These are phyloP conservation scores for Stephanodiscus triporus DNA, from an alignment of 108 stramenopile genomes.

Conservation along the genomic window DNA sequence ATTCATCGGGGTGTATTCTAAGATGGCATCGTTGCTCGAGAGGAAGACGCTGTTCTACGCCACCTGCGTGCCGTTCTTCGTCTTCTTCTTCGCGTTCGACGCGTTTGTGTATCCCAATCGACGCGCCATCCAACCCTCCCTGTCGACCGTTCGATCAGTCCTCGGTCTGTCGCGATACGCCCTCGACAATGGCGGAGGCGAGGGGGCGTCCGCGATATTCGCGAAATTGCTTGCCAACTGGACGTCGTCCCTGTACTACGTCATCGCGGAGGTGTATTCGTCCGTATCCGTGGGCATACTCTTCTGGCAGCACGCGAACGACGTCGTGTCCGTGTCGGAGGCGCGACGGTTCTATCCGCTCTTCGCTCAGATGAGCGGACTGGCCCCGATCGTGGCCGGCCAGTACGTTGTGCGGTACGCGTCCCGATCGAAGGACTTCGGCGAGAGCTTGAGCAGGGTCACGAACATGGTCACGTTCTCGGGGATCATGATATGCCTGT, in stretches of 20 bases:
- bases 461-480: constrained; percentile 75
- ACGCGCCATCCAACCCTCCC: constrained; percentile 77
- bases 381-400: constrained; percentile 90
- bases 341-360: constrained; percentile 95
- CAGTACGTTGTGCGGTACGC: constrained; percentile 87
- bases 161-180: constrained; percentile 41
- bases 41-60: constrained; percentile 89
- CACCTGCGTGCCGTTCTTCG: constrained; percentile 93
- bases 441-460: constrained; percentile 74
- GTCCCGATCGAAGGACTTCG: constrained; percentile 78
- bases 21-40: constrained; percentile 79
- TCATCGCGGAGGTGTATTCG: constrained; percentile 93
- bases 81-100: constrained; percentile 89
- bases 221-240: constrained; percentile 89
- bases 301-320: constrained; percentile 98
- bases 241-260: constrained; percentile 93
- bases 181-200: constrained; percentile 6
- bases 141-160: constrained; percentile 58
- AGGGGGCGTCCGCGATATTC: constrained; percentile 73
- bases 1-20: constrained; percentile 89
- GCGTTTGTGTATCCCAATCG: constrained; percentile 87
- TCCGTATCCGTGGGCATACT: constrained; percentile 95
- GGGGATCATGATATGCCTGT: constrained; percentile 82
- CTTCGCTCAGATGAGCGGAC: constrained; percentile 94
- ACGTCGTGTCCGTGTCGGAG: constrained; percentile 89